A percentile compares a stretch with the other conserved stretches of the same genome.
Evolutionary conservation across 148 eudicot genomes (phyloP).

Genomic region (Polygonum maritimum): DNA sequence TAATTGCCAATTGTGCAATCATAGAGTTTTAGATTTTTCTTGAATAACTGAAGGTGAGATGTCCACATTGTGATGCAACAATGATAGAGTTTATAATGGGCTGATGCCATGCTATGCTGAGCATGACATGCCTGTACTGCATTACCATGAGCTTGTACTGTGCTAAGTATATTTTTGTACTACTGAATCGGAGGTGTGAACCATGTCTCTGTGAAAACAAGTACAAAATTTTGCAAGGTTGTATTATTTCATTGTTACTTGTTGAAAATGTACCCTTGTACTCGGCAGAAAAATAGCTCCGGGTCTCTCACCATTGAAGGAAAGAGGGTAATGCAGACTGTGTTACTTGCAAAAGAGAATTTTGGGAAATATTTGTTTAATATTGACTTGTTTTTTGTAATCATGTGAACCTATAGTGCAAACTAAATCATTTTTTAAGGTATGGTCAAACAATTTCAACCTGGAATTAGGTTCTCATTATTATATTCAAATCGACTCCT

Average conservation of each 20-base stretch:
- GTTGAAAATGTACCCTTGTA: no score
- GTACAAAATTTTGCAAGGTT: no score
- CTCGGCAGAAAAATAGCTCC: no score
- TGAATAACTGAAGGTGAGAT: not conserved
- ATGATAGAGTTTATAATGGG: not conserved
- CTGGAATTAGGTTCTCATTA: not conserved
- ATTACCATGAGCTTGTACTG: not conserved
- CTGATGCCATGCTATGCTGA: not conserved
- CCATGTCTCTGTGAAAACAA: no score
- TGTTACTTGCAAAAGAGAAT: no score
- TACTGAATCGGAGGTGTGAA: no score
- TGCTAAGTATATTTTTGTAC: no score
- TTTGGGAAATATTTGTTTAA: not conserved
- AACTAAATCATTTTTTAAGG: not conserved
- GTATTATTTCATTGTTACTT: no score
- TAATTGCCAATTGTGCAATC: not conserved
- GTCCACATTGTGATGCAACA: not conserved
- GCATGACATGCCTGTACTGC: not conserved
- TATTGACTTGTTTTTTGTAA: not conserved
- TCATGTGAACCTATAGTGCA: not conserved
- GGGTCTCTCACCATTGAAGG: no score
- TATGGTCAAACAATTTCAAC: not conserved
- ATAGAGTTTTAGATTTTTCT: not conserved
- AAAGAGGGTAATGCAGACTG: no score
- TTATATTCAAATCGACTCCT: no score